A percentile compares a stretch with the other conserved stretches of the same genome.
phyloP scores from a whole-genome alignment of 2,329 filamentous ascomycete genomes.

The Dryadomyces sulphureus region DNA sequence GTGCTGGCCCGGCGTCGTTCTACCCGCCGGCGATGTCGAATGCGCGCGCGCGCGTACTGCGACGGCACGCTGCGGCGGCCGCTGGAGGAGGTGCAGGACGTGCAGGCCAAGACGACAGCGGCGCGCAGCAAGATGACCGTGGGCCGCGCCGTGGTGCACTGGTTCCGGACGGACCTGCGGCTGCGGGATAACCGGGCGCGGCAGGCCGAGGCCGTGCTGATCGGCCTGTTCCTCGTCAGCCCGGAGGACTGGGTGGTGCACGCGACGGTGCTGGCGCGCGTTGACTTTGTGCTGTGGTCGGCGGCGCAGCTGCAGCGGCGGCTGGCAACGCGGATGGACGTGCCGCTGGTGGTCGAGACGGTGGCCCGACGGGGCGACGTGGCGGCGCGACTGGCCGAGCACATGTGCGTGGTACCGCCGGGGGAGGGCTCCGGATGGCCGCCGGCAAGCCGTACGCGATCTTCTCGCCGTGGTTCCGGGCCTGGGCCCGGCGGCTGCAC shows the following conservation, averaged over 20 bases:
- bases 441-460: background rate
- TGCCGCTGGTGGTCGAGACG: slow-evolving; percentile 65
- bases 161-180: slow-evolving; percentile 79
- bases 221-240: slow-evolving; percentile 66
- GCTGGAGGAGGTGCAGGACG: slow-evolving; percentile 49
- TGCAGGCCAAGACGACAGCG: slow-evolving; percentile 44
- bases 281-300: slow-evolving; percentile 70
- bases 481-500: background rate
- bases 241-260: slow-evolving; percentile 79
- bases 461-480: background rate
- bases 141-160: slow-evolving; percentile 60
- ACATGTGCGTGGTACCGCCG: slow-evolving; percentile 25
- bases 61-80: slow-evolving; percentile 55
- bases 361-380: slow-evolving; percentile 51
- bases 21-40: slow-evolving; percentile 83
- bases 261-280: slow-evolving; percentile 52
- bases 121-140: slow-evolving; percentile 35
- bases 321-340: slow-evolving; percentile 48
- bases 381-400: slow-evolving; percentile 43
- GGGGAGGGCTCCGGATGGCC: background rate
- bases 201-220: slow-evolving; percentile 40
- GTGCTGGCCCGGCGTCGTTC: slow-evolving; percentile 5
- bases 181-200: slow-evolving; percentile 54
- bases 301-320: slow-evolving; percentile 51
- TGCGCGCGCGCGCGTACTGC: slow-evolving; percentile 58